Evolutionary conservation across 352 stramenopile genomes (phyloP).

Genomic region (Stramenopiles sp.): DNA sequence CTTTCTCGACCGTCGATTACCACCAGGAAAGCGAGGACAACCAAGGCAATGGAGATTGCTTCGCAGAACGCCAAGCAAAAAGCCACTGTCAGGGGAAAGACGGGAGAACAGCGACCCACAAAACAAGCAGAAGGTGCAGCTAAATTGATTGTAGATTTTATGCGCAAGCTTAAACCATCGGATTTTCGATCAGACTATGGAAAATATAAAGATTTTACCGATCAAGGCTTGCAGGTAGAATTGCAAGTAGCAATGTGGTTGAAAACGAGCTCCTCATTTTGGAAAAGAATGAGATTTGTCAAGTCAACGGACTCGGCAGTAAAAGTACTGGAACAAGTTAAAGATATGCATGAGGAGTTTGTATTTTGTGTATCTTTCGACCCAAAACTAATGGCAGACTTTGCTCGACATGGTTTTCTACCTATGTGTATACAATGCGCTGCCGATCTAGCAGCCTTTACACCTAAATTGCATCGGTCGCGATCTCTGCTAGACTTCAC

Average conservation of each 20-base stretch:
- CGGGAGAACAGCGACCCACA: background rate
- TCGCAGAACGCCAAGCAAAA: too few relatives aligned
- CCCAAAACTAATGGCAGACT: background rate
- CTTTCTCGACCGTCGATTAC: too few relatives aligned
- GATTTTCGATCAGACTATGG: background rate
- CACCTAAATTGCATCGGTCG: conserved; percentile 60
- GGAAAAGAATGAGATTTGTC: background rate
- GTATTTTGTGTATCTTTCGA: background rate
- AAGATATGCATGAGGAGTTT: background rate
- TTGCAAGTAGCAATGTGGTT: background rate
- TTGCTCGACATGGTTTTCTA: background rate
- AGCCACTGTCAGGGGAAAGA: background rate
- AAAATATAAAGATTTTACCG: background rate
- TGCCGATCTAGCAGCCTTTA: background rate
- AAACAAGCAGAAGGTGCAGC: background rate
- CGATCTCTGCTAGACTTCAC: conserved; percentile 43
- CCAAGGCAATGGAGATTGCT: too few relatives aligned
- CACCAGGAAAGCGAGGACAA: too few relatives aligned
- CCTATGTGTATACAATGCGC: background rate
- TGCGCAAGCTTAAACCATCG: background rate
- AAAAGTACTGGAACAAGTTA: background rate
- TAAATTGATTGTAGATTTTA: background rate
- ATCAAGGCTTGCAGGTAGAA: background rate
- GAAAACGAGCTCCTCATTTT: background rate
- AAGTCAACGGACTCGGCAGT: background rate